A percentile compares a stretch with the other conserved stretches of the same genome.
Evolutionary conservation across 352 stramenopile species (phyloP).

Genomic region (Phytopythium sindhum): DNA sequence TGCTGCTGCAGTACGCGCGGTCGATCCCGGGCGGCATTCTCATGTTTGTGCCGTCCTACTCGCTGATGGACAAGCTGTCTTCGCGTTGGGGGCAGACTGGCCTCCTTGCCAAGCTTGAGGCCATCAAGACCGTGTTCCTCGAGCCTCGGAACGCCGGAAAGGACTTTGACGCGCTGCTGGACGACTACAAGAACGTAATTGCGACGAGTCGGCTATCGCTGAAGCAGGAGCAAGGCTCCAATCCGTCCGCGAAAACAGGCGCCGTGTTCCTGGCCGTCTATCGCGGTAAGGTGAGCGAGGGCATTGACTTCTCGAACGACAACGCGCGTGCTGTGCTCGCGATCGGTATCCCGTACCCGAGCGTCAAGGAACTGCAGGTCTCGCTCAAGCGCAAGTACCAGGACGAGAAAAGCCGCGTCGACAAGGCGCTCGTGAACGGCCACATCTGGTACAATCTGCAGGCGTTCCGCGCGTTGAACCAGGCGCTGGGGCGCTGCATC

Average conservation of each 20-base stretch:
- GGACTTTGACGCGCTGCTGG: conserved; percentile 75
- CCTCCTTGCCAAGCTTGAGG: conserved; percentile 53
- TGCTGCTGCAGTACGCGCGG: conserved; percentile 66
- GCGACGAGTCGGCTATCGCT: conserved; percentile 15
- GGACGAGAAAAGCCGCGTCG: conserved; percentile 62
- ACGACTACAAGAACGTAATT: conserved; percentile 69
- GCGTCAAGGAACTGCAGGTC: conserved; percentile 91
- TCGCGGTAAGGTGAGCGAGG: conserved; percentile 97
- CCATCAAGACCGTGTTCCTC: conserved; percentile 56
- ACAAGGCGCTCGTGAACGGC: conserved; percentile 68
- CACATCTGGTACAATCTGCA: conserved; percentile 96
- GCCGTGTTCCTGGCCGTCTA: conserved; percentile 97
- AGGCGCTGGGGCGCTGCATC: conserved; percentile 98
- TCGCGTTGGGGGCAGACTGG: conserved; percentile 70
- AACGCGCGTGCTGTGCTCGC: conserved; percentile 96
- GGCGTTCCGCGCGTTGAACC: conserved; percentile 97
- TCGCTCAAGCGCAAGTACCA: conserved; percentile 80
- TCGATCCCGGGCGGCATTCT: conserved; percentile 74
- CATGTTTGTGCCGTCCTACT: conserved; percentile 88
- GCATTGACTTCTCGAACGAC: conserved; percentile 98
- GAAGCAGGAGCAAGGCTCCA: conserved; percentile 1
- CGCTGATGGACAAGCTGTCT: conserved; percentile 66
- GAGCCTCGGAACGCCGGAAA: conserved; percentile 76
- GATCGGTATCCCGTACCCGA: conserved; percentile 98
- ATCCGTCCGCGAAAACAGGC: conserved; percentile 44